Evolutionary conservation across 2,329 filamentous ascomycete genomes (phyloP).

Genomic region (Ophiostoma sp.): DNA sequence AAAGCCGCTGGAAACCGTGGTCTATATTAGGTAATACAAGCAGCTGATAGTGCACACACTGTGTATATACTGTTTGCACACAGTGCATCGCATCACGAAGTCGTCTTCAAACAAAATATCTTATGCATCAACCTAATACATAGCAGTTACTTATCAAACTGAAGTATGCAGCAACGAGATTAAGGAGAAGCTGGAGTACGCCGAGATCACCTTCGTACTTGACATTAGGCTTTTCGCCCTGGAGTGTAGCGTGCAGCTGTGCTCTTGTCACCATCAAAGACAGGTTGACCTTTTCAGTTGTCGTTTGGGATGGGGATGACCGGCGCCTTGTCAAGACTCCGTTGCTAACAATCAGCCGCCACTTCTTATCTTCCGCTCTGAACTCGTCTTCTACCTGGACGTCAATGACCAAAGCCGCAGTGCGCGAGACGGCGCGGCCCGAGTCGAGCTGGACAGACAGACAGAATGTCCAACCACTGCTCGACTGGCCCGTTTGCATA

Average conservation of each 20-base stretch:
- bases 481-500: neutral
- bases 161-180: neutral
- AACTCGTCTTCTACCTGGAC: neutral
- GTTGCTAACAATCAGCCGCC: conserved; percentile 7
- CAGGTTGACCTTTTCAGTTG: neutral
- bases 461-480: conserved; percentile 6
- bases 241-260: neutral
- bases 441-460: neutral
- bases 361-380: neutral
- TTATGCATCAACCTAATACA: too few species aligned
- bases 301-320: neutral
- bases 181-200: neutral
- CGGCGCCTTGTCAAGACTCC: neutral
- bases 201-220: neutral
- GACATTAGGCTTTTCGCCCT: neutral
- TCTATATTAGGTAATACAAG: neutral
- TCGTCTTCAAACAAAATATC: too few species aligned
- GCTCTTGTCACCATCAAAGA: neutral
- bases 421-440: neutral
- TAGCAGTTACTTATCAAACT: neutral
- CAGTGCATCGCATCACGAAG: neutral
- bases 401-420: neutral
- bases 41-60: neutral
- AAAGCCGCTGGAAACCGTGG: conserved; percentile 11
- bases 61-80: neutral